Evolutionary conservation across 1,284 basidiomycete genomes (phyloP).

Genomic region (Afroboletus lepidellus): DNA sequence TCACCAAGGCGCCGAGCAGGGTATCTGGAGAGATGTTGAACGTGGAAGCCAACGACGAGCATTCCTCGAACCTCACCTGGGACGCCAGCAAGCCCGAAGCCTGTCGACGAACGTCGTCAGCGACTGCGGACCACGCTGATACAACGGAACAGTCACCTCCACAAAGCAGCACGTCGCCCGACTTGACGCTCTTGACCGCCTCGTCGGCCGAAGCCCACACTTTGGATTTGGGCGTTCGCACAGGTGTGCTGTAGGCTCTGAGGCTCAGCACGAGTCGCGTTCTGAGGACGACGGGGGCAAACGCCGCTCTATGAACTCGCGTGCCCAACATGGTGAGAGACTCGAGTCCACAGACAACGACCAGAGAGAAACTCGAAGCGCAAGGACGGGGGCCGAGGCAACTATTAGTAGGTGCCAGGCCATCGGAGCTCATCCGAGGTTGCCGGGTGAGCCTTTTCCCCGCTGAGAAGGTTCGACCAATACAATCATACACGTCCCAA

Average conservation of each 20-base stretch:
- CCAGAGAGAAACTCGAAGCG: background rate
- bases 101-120: conserved; percentile 38
- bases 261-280: conserved; percentile 13
- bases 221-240: conserved; percentile 53
- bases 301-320: conserved; percentile 15
- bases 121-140: conserved; percentile 2
- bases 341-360: background rate
- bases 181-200: conserved; percentile 80
- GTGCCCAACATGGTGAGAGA: conserved; percentile 20
- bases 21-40: conserved; percentile 55
- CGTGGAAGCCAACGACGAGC: background rate
- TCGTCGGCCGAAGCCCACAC: conserved; percentile 79
- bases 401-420: conserved; percentile 4
- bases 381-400: background rate
- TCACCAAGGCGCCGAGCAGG: conserved; percentile 76
- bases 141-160: conserved; percentile 57
- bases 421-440: conserved; percentile 20
- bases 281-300: conserved; percentile 15
- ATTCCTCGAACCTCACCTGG: conserved; percentile 48
- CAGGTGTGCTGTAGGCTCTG: conserved; percentile 26
- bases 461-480: background rate
- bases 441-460: conserved; percentile 3
- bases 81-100: conserved; percentile 77
- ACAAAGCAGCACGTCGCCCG: conserved; percentile 74
- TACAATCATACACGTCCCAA: background rate